Evolutionary conservation across 768 basidiomycete species (phyloP).

Genomic region (Pulveroboletus ravenelii): DNA sequence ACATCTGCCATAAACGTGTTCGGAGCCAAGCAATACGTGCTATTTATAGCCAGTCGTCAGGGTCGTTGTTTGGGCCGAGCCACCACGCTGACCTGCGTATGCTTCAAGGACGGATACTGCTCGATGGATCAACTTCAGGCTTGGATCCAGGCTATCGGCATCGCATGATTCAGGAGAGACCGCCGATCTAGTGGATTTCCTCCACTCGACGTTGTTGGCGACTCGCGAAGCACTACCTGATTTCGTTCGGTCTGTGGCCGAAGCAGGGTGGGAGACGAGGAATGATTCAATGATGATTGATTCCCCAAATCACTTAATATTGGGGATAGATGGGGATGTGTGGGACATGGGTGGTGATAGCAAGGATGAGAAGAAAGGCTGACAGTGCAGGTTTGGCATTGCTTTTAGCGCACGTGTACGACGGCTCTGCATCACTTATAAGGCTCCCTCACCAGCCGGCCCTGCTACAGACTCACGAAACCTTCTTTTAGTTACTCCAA

Average conservation of each 20-base stretch:
- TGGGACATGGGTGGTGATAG: background rate
- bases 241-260: constrained; percentile 16
- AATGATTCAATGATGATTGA: constrained; percentile 31
- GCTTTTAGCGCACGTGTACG: no score
- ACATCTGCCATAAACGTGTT: constrained; percentile 37
- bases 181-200: constrained; percentile 4
- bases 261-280: constrained; percentile 37
- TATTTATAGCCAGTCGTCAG: constrained; percentile 40
- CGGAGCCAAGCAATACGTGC: constrained; percentile 43
- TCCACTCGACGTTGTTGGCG: constrained; percentile 9
- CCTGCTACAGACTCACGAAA: no score
- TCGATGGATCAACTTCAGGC: constrained; percentile 49
- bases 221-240: constrained; percentile 11
- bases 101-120: constrained; percentile 48
- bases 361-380: constrained; percentile 19
- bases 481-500: background rate
- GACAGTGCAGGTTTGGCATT: background rate
- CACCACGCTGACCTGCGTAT: constrained; percentile 42
- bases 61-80: background rate
- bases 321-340: constrained; percentile 7
- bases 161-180: constrained; percentile 1
- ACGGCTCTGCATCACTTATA: background rate
- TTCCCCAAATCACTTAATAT: constrained; percentile 21
- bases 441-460: no score
- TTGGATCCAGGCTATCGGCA: constrained; percentile 38